These are phyloP conservation scores for Phytopythium montanum DNA, from an alignment of 352 stramenopile species.

Conservation along the genomic window DNA sequence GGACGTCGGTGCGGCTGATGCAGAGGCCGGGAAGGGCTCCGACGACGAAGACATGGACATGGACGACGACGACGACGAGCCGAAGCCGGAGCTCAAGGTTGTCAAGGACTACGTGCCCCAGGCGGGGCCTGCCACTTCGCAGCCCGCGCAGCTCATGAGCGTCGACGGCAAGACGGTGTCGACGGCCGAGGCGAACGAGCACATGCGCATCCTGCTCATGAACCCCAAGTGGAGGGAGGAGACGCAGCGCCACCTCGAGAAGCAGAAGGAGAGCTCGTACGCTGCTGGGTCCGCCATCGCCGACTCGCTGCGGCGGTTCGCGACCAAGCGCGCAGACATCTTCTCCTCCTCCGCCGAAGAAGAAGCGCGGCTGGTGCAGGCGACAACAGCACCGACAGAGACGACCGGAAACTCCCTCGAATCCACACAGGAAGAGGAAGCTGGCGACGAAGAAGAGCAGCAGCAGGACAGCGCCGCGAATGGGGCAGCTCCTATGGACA, in stretches of 20 bases:
- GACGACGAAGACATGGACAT: conserved; percentile 91
- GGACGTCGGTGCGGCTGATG: conserved; percentile 15
- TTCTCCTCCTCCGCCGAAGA: conserved; percentile 90
- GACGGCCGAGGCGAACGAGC: conserved; percentile 91
- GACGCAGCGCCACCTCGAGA: conserved; percentile 92
- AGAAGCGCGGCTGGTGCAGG: conserved; percentile 64
- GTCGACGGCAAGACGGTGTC: conserved; percentile 89
- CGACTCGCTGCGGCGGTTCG: conserved; percentile 92
- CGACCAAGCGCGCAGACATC: conserved; percentile 91
- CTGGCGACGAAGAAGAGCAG: conserved; percentile 37
- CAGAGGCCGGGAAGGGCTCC: conserved; percentile 34
- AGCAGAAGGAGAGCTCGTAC: conserved; percentile 96
- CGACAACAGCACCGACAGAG: conserved; percentile 26
- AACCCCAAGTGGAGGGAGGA: conserved; percentile 99
- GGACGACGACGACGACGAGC: conserved; percentile 69
- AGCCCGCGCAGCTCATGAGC: conserved; percentile 45
- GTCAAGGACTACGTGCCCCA: conserved; percentile 86
- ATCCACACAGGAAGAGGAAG: conserved; percentile 40
- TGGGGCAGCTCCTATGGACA: not conserved
- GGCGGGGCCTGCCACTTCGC: conserved; percentile 15
- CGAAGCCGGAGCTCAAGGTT: conserved; percentile 67
- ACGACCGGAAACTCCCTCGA: conserved; percentile 14
- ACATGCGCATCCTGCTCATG: conserved; percentile 99
- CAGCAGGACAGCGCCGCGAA: not conserved
- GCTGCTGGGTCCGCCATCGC: conserved; percentile 94